Conservation (phyloP, 2,329 filamentous ascomycete species). For the Blastomyces gilchristii region DNA sequence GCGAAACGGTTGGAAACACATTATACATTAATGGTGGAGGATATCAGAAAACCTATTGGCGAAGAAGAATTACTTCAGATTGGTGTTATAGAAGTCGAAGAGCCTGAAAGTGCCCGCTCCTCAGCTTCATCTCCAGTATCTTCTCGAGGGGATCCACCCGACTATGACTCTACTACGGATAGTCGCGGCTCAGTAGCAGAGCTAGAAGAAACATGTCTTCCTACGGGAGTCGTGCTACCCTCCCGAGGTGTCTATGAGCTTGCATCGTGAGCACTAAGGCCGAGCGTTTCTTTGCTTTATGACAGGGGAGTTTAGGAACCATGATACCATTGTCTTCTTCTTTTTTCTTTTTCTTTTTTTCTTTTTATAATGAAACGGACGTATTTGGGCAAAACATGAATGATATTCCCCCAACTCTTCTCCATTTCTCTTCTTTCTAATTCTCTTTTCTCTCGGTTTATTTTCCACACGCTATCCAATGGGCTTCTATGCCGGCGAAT, state of each 20-base stretch:
- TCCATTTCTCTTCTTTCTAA: neutral
- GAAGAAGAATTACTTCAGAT: slow-evolving; percentile 1
- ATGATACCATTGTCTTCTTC: neutral
- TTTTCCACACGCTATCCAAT: neutral
- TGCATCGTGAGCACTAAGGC: neutral
- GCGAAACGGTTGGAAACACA: slow-evolving; percentile 10
- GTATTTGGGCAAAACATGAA: neutral
- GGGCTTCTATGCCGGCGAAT: neutral
- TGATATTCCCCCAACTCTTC: neutral
- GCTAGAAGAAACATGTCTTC: neutral
- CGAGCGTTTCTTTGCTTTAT: neutral
- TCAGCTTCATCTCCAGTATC: neutral
- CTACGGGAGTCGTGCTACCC: neutral
- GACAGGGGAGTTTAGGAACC: neutral
- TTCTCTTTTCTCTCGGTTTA: neutral
- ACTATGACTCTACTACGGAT: neutral
- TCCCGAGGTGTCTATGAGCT: neutral
- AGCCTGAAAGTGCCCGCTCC: neutral
- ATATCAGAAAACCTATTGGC: slow-evolving; percentile 6
- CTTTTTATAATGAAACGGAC: neutral
- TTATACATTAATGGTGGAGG: slow-evolving; percentile 10
- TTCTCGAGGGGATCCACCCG: neutral
- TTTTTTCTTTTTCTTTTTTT: neutral
- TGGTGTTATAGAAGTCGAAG: slow-evolving; percentile 1
- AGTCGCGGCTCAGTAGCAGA: neutral